Base-by-base conservation (phyloP, 2,329 filamentous ascomycete genomes). In the Fusarium mangiferae region DNA sequence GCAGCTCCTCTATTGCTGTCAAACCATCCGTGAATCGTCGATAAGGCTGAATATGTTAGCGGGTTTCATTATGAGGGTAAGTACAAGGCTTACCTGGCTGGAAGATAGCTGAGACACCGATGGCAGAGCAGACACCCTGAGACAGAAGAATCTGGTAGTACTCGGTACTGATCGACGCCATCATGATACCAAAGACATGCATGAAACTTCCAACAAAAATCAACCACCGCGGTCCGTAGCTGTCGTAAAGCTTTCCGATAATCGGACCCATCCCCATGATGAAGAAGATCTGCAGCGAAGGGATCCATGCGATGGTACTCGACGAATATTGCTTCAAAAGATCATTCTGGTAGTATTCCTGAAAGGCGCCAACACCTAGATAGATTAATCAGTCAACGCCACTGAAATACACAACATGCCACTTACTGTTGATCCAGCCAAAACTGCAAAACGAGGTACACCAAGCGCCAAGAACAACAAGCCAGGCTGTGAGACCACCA, bases 121-220 rank as follows among this genome's bases (percentile, higher is more conserved):
- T 77, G 14, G 81, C 81, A 3, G 80, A 82, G 61, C 79, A 83
- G 1, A 84, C 75, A 9, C 81, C 81, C 60, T 85, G 84, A 1
- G 82, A 73, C 2, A 85, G 74, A 15, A 85, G 77, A 59, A 85
- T 79, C 49, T 85, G 83, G 55, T 82, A 85, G 74, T 85, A 85
- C 46, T 83, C 62, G 0, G 70, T 81, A n/a, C 77, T 76, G 13
- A 92, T 79, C 13, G 85, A 87, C 0, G 88, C 84, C 89, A 92
- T 91, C 88, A 92, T 91, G 10, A 92, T 77, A 5, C 88, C 87
- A 62, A 92, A 87, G 22, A 92, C 86, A 62, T 91, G 87, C 39
- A 90, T 77, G 59, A 90, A 80, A 1, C 84, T 86, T 22, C 90
- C 90, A 18, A 78, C 77, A 2, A 89, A 39, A 4, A 91, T 78